These are phyloP conservation scores for Pseudonitzschia multiseries DNA, from an alignment of 108 stramenopile species.

Conservation along the genomic window DNA sequence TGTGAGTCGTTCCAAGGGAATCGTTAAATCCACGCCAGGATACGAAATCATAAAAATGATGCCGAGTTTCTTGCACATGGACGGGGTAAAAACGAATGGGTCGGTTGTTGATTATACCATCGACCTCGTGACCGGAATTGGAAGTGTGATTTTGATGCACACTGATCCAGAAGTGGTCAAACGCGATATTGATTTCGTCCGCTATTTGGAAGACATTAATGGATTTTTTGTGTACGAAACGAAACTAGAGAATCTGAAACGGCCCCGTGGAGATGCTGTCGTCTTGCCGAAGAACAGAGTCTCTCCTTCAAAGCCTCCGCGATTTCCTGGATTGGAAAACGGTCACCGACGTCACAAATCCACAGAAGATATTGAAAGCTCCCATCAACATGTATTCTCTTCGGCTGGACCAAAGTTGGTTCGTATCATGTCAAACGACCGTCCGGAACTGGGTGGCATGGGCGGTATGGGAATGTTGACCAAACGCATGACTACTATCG, in stretches of 20 bases:
- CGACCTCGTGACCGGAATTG: conserved; percentile 73
- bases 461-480: conserved; percentile 36
- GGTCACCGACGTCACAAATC: conserved; percentile 12
- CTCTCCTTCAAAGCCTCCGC: conserved; percentile 20
- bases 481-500: conserved; percentile 77
- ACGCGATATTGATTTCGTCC: conserved; percentile 76
- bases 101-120: conserved; percentile 70
- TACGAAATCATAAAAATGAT: conserved; percentile 72
- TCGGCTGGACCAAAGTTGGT: conserved; percentile 70
- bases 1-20: conserved; percentile 69
- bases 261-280: conserved; percentile 60
- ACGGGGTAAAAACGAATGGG: conserved; percentile 56
- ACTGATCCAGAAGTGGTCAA: conserved; percentile 50
- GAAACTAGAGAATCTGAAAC: conserved; percentile 69
- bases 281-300: background rate
- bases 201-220: conserved; percentile 82
- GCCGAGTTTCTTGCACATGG: conserved; percentile 72
- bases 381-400: conserved; percentile 51
- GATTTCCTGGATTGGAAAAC: background rate
- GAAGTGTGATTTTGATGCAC: conserved; percentile 77
- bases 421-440: conserved; percentile 75
- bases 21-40: conserved; percentile 69
- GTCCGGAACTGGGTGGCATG: conserved; percentile 64
- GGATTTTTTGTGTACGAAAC: conserved; percentile 77
- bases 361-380: conserved; percentile 1